Base-by-base conservation (phyloP, 176 grass and related monocot species). In the Pharus latifolius region DNA sequence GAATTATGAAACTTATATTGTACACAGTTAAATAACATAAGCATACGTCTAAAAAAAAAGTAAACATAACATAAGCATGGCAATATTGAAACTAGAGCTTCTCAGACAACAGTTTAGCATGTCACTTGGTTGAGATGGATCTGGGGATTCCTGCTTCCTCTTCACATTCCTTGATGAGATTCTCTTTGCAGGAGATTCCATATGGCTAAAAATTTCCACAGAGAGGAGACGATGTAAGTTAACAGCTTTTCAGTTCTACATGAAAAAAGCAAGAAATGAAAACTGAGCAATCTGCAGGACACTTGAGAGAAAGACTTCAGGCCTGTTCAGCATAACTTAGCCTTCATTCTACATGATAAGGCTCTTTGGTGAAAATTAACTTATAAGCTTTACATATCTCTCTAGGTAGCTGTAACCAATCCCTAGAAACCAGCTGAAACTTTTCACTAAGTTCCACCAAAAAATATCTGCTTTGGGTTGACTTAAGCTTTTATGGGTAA, bases 141-240 rank as follows among this genome's bases (percentile, higher is more conserved):
- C 80, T 87, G 42, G 86, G 69, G 47, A 97, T 97, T 82, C 93
- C 93, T 22, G 89, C 93, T 90, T 97, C 93, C 77, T 96, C 88
- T 74, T 90, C 89, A 62, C 93, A 97, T 83, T 97, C 93, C 74
- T 97, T 97, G 56, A 89, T 77, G 50, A 90, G 41, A 59, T 97
- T 97, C 37, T 87, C 83, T 73, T 87, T 89, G 78, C 93, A 92
- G 17, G 88, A 87, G 23, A 97, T 97, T 77, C 86, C 89, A 62
- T 89, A 67, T 65, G 93, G 93, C 93, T 96, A 69, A 43, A 75
- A 70, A 11, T 35, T 51, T 18, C 19, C 40, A 80, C 15, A 35
- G 35, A 49, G 23, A 3, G 18, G 19, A 79, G 7, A 63, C 13
- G 56, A 50, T 5, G 37, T 65, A 71, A 77, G 40, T 15, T 66